Conservation (phyloP, 805 yeast species). For the Wickerhamiella bombiphila region DNA sequence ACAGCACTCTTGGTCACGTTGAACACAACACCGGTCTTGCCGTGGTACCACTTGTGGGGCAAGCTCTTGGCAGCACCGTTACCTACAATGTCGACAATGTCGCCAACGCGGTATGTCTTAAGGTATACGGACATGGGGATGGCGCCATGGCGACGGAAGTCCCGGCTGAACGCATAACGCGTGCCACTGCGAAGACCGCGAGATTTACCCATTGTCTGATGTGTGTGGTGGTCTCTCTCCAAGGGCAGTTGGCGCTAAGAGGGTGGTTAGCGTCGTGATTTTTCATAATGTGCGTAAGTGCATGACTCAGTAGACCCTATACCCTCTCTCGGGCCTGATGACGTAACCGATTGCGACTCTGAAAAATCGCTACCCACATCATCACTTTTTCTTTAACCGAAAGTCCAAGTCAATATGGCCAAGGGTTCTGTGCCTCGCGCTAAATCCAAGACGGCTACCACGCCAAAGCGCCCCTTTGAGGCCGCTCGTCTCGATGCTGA, state of each 20-base stretch:
- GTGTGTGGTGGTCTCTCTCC: no score
- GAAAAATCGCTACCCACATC: no score
- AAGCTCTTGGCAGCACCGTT: conserved; percentile 99
- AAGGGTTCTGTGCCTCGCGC: conserved; percentile 57
- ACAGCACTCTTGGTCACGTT: conserved; percentile 97
- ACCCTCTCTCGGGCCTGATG: no score
- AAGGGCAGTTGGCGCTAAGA: no score
- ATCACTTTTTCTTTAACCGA: no score
- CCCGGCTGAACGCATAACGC: conserved; percentile 99
- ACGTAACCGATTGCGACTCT: no score
- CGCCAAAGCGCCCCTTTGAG: conserved; percentile 99
- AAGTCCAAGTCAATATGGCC: neutral
- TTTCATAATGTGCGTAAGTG: no score
- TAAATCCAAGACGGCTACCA: conserved; percentile 98
- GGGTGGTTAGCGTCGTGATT: no score
- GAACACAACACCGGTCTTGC: conserved; percentile 98
- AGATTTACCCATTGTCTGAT: conserved; percentile 29
- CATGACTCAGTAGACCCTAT: no score
- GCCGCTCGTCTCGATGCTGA: conserved; percentile 99
- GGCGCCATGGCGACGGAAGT: conserved; percentile 95
- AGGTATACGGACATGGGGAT: conserved; percentile 91
- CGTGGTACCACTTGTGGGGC: conserved; percentile 99
- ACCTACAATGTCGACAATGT: conserved; percentile 98
- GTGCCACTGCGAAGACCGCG: conserved; percentile 99
- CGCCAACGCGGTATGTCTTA: conserved; percentile 97